Conservation (phyloP, 1,284 basidiomycete species). For the Rhodotorula sp. region DNA sequence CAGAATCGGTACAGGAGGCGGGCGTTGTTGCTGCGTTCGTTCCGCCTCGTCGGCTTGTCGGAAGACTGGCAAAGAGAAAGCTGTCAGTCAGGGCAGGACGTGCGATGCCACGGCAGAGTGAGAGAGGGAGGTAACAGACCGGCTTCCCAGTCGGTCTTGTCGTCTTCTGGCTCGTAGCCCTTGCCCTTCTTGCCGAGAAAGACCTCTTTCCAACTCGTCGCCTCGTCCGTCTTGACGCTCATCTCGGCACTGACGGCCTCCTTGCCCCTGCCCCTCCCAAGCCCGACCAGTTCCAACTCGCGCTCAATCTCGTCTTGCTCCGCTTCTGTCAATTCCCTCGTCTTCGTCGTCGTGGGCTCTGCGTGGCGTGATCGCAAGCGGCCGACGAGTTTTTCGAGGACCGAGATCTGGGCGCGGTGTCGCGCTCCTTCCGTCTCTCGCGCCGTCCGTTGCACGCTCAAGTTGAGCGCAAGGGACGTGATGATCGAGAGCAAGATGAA, state of each 20-base stretch:
- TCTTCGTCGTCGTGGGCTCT: not conserved
- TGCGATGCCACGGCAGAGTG: not conserved
- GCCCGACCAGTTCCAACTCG: constrained; percentile 36
- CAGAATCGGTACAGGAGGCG: not conserved
- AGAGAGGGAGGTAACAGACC: constrained; percentile 12
- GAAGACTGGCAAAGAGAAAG: constrained; percentile 11
- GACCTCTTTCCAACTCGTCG: constrained; percentile 41
- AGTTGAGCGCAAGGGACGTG: constrained; percentile 42
- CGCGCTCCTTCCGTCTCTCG: constrained; percentile 18
- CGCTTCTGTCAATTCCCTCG: not conserved
- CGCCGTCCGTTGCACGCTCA: constrained; percentile 36
- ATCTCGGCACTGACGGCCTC: constrained; percentile 16
- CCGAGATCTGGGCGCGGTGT: constrained; percentile 37
- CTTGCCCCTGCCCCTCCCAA: constrained; percentile 31
- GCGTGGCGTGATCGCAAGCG: not conserved
- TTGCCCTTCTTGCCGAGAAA: constrained; percentile 42
- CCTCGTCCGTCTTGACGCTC: not conserved
- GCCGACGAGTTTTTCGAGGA: constrained; percentile 28
- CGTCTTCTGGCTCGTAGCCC: constrained; percentile 29
- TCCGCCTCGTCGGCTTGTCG: constrained; percentile 28
- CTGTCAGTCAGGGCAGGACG: not conserved
- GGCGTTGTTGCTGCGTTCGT: not conserved
- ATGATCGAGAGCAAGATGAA: constrained; percentile 41
- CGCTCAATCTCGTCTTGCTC: constrained; percentile 27
- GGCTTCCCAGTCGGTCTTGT: constrained; percentile 41